Conservation (phyloP, 352 stramenopile species). For the Phytophthora sansomeana region DNA sequence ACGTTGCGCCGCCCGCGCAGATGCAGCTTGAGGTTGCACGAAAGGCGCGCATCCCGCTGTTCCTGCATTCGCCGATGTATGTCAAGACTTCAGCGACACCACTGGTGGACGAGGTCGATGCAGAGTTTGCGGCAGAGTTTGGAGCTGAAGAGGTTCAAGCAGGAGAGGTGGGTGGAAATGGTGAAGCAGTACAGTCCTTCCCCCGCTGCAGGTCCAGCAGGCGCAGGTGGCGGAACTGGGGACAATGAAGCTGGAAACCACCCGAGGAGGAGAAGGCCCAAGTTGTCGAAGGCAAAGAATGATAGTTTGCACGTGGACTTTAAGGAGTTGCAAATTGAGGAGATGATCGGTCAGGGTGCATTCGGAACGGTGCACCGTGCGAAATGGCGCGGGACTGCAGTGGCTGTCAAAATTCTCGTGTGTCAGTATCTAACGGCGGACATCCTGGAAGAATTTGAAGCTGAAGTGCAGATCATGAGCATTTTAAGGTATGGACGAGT, state of each 20-base stretch:
- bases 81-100: constrained; percentile 72
- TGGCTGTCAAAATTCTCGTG: constrained; percentile 89
- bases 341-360: constrained; percentile 87
- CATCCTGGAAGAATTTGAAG: constrained; percentile 89
- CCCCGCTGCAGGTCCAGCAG: constrained; percentile 12
- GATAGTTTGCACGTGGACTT: constrained; percentile 86
- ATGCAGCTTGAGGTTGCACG: constrained; percentile 89
- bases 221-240: constrained; percentile 12
- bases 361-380: constrained; percentile 86
- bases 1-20: constrained; percentile 78
- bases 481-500: constrained; percentile 69
- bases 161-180: constrained; percentile 19
- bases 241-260: constrained; percentile 20
- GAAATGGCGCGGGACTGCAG: constrained; percentile 73
- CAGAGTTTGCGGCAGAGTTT: constrained; percentile 33
- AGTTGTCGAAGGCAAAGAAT: constrained; percentile 65
- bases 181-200: constrained; percentile 8
- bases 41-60: constrained; percentile 84
- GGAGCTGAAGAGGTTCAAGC: constrained; percentile 20
- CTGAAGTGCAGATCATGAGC: constrained; percentile 92
- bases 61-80: constrained; percentile 90
- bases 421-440: constrained; percentile 86
- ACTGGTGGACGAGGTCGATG: constrained; percentile 59
- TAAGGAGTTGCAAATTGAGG: constrained; percentile 75
- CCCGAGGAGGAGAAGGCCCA: constrained; percentile 37